phyloP scores from a whole-genome alignment of 1,284 basidiomycete genomes.

The Athelia sp. region DNA sequence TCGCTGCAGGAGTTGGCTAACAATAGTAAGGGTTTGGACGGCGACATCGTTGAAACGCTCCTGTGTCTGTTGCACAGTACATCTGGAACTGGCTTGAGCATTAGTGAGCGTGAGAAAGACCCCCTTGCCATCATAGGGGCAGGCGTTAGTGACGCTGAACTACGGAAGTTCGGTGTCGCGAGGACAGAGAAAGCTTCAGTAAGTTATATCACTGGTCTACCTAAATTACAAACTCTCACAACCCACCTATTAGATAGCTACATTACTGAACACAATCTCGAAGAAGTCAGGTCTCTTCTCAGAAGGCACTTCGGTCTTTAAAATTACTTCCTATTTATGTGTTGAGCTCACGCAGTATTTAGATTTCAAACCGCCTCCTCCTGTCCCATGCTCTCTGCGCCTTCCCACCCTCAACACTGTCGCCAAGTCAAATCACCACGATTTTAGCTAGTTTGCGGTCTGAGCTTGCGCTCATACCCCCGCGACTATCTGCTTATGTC shows the following conservation, averaged over 20 bases:
- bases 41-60: conserved; percentile 36
- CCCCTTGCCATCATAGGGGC: conserved; percentile 33
- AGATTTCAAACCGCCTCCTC: conserved; percentile 56
- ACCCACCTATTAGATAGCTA: conserved; percentile 29
- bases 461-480: conserved; percentile 32
- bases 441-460: conserved; percentile 33
- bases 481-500: conserved; percentile 33
- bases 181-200: conserved; percentile 46
- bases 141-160: conserved; percentile 26
- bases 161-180: conserved; percentile 38
- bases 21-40: conserved; percentile 14
- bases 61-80: conserved; percentile 35
- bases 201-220: conserved; percentile 11
- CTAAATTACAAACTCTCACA: conserved; percentile 1
- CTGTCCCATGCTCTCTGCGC: conserved; percentile 38
- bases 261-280: conserved; percentile 40
- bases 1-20: conserved; percentile 49
- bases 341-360: not conserved
- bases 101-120: conserved; percentile 34
- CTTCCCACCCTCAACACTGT: conserved; percentile 30
- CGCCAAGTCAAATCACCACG: conserved; percentile 26
- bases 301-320: conserved; percentile 28
- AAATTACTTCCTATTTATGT: too few relatives aligned
- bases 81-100: not conserved
- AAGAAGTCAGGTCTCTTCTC: conserved; percentile 43